These are phyloP conservation scores for Yueomyces sinensis DNA, from an alignment of 805 yeast species.

Conservation along the genomic window DNA sequence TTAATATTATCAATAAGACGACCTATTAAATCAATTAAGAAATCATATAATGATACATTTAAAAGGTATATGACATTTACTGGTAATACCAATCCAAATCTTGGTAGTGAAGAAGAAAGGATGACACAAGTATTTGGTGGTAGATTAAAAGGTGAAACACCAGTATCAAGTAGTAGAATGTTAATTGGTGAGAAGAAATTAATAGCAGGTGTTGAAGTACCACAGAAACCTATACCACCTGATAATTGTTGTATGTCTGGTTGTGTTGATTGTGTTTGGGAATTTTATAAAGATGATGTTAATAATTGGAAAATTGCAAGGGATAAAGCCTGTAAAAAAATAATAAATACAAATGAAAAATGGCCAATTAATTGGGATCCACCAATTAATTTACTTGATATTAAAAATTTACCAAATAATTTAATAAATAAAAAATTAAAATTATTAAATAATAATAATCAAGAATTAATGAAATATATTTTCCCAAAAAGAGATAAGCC, in stretches of 20 bases:
- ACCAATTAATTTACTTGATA: constrained; percentile 30
- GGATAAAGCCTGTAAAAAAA: constrained; percentile 39
- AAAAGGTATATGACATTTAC: constrained; percentile 25
- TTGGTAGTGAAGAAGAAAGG: constrained; percentile 32
- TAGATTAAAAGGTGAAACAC: constrained; percentile 38
- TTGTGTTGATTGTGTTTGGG: constrained; percentile 96
- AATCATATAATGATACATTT: no score
- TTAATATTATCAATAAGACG: no score
- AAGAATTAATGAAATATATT: constrained; percentile 7
- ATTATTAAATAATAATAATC: constrained; percentile 3
- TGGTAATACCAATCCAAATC: constrained; percentile 22
- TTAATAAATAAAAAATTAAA: constrained; percentile 2
- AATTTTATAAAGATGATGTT: constrained; percentile 74
- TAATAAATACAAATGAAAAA: constrained; percentile 29
- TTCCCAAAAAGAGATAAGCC: constrained; percentile 23
- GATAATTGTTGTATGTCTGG: constrained; percentile 98
- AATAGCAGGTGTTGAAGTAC: constrained; percentile 60
- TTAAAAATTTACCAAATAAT: constrained; percentile 30
- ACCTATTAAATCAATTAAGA: no score
- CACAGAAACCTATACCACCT: constrained; percentile 78
- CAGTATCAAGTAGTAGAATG: constrained; percentile 27
- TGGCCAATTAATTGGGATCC: constrained; percentile 63
- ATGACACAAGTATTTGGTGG: constrained; percentile 43
- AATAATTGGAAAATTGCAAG: constrained; percentile 65
- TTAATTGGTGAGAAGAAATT: constrained; percentile 6